These are phyloP conservation scores for Tolypocladium capitatum DNA, from an alignment of 2,329 filamentous ascomycete species.

Conservation along the genomic window DNA sequence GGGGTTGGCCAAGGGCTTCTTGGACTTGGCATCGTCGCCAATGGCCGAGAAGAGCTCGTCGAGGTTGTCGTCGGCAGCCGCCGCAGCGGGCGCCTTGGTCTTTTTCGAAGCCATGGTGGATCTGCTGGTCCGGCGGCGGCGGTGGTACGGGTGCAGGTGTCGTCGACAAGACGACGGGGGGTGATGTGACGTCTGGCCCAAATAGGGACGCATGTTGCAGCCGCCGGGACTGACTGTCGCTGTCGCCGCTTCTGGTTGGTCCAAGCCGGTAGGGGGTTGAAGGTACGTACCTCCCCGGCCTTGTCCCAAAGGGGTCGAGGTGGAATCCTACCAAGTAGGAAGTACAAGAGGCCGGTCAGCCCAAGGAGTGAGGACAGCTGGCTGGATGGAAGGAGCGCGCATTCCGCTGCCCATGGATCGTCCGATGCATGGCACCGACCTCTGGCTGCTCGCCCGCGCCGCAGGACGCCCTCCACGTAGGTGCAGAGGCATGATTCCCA, in stretches of 20 bases:
- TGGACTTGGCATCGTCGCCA: conserved; percentile 35
- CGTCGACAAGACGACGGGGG: not conserved
- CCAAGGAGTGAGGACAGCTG: too few relatives aligned
- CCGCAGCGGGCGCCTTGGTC: conserved; percentile 34
- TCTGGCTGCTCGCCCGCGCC: not conserved
- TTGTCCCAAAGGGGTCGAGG: too few relatives aligned
- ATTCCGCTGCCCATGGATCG: not conserved
- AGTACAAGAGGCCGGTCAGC: too few relatives aligned
- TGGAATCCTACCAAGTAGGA: too few relatives aligned
- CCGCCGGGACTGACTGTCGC: not conserved
- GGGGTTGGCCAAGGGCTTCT: conserved; percentile 28
- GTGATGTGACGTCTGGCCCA: not conserved
- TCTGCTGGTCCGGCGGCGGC: not conserved
- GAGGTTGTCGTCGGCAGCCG: conserved; percentile 48
- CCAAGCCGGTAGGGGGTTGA: not conserved
- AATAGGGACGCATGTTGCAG: not conserved
- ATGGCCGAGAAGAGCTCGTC: conserved; percentile 54
- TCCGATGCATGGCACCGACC: not conserved
- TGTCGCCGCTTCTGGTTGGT: not conserved
- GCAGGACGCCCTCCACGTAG: not conserved
- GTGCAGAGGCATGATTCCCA: not conserved
- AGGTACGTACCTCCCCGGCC: not conserved
- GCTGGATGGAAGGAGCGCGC: not conserved
- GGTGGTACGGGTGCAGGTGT: not conserved
- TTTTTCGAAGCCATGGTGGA: conserved; percentile 46